A percentile compares a stretch with the other conserved stretches of the same genome.
These are phyloP conservation scores for Mastigamoeba balamuthi DNA, from an alignment of 78 protist species.

Conservation along the genomic window DNA sequence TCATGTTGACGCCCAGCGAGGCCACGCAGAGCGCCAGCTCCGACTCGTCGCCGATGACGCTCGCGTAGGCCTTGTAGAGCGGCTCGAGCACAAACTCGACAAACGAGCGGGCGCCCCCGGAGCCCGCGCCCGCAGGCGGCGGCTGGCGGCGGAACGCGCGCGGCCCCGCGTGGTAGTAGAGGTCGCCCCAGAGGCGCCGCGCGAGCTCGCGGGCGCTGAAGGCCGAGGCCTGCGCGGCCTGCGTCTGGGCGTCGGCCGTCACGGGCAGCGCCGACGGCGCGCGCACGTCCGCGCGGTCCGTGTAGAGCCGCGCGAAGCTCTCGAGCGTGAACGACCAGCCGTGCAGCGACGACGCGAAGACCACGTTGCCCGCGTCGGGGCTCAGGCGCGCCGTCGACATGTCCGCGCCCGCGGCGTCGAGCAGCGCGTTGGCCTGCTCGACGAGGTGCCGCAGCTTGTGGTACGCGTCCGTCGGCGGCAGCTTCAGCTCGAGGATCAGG, in stretches of 20 bases:
- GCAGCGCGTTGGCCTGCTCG: constrained; percentile 67
- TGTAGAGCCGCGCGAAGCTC: constrained; percentile 75
- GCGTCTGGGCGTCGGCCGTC: neutral
- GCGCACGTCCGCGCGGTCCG: neutral
- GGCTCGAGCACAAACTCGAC: constrained; percentile 93
- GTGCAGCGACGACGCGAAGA: constrained; percentile 55
- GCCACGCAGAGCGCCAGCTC: neutral
- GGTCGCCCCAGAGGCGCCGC: constrained; percentile 92
- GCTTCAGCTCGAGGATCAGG: constrained; percentile 82
- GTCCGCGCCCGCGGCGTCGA: constrained; percentile 16
- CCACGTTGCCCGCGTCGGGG: constrained; percentile 86
- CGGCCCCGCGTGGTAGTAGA: constrained; percentile 32
- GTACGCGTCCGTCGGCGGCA: constrained; percentile 96
- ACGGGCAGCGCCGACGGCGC: neutral
- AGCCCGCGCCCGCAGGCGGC: neutral
- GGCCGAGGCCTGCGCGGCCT: constrained; percentile 9
- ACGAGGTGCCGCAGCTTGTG: constrained; percentile 74
- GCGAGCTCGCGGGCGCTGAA: constrained; percentile 48
- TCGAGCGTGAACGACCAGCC: constrained; percentile 79
- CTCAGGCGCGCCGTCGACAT: constrained; percentile 24
- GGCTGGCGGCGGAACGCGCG: constrained; percentile 45
- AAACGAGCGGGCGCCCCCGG: constrained; percentile 51
- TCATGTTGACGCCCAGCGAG: constrained; percentile 39
- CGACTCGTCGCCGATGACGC: constrained; percentile 11
- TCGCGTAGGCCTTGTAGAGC: constrained; percentile 82